A percentile compares a stretch with the other conserved stretches of the same genome.
These are phyloP conservation scores for Giardia duodenalis DNA, from an alignment of 208 protist species.

Conservation along the genomic window DNA sequence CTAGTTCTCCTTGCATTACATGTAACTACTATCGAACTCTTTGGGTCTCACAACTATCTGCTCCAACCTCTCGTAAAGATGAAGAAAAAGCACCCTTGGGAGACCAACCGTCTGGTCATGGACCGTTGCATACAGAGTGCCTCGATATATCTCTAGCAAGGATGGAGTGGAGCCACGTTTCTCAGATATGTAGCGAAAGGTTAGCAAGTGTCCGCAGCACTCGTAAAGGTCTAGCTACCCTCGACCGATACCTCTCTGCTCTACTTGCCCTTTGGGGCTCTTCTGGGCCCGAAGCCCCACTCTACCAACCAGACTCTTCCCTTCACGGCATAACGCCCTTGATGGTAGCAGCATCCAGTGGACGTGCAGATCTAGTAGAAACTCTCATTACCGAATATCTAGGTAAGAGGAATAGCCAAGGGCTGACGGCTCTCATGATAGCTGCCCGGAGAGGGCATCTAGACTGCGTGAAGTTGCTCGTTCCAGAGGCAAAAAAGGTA, in stretches of 20 bases:
- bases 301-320: no score
- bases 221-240: background rate
- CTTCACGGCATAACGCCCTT: background rate
- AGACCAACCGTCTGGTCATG: no score
- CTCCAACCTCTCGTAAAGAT: background rate
- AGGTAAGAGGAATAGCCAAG: background rate
- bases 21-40: background rate
- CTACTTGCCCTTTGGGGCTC: background rate
- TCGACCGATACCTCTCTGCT: background rate
- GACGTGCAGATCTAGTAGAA: background rate
- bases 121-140: no score
- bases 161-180: background rate
- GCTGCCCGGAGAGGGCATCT: background rate
- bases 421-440: background rate
- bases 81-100: background rate
- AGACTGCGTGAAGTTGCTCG: background rate
- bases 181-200: background rate
- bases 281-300: no score
- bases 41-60: background rate
- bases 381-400: background rate
- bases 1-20: background rate
- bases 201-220: background rate
- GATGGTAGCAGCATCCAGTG: background rate
- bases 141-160: background rate
- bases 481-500: background rate